Evolutionary conservation across 345 rosid genomes (phyloP), one percentile per base, ranked within the genome.

Genomic region (Citrus mangshanensis): DNA sequence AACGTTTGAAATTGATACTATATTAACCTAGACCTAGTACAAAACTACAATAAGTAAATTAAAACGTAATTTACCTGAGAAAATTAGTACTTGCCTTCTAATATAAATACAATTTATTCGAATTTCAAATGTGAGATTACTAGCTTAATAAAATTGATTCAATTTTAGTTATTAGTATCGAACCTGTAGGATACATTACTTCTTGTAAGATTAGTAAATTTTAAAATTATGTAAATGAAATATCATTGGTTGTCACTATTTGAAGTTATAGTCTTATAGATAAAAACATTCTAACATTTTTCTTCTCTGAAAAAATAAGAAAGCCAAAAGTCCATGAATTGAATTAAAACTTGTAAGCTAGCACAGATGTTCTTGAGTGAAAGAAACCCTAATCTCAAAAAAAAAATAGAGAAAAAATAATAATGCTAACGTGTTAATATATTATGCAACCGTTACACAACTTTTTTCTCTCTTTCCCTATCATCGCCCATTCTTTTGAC

Each of bases 301-400:
- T 66, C 49, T 66, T 35, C 6, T 4, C 1, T 35, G 25, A 34
- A 21, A 51, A 54, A 18, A 18, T 4, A 54, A 3, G 38, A 8
- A 34, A 34, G 19, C n/a, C 22, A 71, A 73, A 34, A 66, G 34
- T 7, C 61, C 30, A 7, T 35, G 61, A 16, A 75, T 46, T 49
- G 46, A 49, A 54, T 13, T 64, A 13, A 49, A 64, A 54, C 78
- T 75, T 75, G 70, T 13, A 10, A 73, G 59, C 8, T 67, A n/a
- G 9, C 6, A 7, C 18, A 54, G 79, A 76, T 73, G 81, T 80
- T 85, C 70, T 87, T 82, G 90, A 82, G 91, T 86, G 88, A 83
- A 88, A 89, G 91, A 88, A 89, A 88, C 84, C 87, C 76, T 81
- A 64, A 89, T 78, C 75, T 65, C 55, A 79, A 69, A 28, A 3